Evolutionary conservation across 768 basidiomycete genomes (phyloP).

Genomic region (Fomitopsis serialis): DNA sequence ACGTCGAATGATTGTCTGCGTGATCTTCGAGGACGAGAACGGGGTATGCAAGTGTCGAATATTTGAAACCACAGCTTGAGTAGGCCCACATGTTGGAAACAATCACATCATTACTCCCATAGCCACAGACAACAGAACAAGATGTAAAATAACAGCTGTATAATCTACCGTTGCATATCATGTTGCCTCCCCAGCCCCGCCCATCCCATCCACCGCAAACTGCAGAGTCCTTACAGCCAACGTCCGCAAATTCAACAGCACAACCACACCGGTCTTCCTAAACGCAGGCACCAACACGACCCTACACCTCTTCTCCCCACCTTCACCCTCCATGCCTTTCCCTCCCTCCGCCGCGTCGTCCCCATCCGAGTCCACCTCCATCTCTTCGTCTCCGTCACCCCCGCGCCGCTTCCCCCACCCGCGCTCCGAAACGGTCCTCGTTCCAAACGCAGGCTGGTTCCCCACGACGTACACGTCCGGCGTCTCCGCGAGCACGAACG

Average conservation of each 20-base stretch:
- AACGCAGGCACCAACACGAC: slow-evolving; percentile 82
- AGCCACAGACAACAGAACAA: too few relatives aligned
- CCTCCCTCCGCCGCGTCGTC: slow-evolving; percentile 34
- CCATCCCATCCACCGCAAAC: slow-evolving; percentile 43
- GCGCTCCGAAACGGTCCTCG: slow-evolving; percentile 51
- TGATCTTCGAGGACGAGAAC: too few relatives aligned
- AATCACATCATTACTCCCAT: not conserved
- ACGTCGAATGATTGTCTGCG: too few relatives aligned
- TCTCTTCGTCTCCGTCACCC: slow-evolving; percentile 8
- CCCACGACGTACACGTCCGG: slow-evolving; percentile 94
- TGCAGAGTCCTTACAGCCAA: slow-evolving; percentile 61
- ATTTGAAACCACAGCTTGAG: too few relatives aligned
- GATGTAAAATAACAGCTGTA: too few relatives aligned
- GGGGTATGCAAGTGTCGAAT: too few relatives aligned
- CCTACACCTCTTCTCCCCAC: slow-evolving; percentile 43
- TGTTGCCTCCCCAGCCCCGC: slow-evolving; percentile 12
- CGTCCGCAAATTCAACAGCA: slow-evolving; percentile 74
- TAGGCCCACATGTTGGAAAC: too few relatives aligned
- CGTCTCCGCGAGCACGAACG: slow-evolving; percentile 81
- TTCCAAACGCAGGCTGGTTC: slow-evolving; percentile 80
- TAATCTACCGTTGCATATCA: not conserved
- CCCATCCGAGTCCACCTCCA: not conserved
- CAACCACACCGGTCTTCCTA: slow-evolving; percentile 68
- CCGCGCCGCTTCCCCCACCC: slow-evolving; percentile 5
- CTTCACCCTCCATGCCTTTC: slow-evolving; percentile 10